Conservation (phyloP, 2,329 filamentous ascomycete genomes). For the Parascedosporium putredinis region DNA sequence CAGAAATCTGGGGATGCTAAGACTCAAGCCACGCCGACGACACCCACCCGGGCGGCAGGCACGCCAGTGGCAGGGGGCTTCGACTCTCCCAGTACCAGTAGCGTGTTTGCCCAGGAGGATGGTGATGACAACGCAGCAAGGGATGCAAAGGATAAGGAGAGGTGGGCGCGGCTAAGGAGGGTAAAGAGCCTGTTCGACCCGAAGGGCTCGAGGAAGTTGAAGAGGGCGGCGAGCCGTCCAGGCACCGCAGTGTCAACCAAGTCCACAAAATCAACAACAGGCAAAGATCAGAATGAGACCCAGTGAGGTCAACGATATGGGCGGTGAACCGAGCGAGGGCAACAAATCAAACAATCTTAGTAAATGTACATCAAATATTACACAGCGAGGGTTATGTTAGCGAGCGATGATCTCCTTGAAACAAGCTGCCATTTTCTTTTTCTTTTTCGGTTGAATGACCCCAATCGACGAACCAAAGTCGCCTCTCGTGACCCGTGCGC, state of each 20-base stretch:
- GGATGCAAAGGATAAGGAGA: slow-evolving; percentile 56
- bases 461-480: no score
- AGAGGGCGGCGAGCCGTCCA: slow-evolving; percentile 21
- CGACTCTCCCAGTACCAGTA: slow-evolving; percentile 12
- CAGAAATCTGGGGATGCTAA: background rate
- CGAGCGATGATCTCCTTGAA: background rate
- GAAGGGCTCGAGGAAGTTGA: slow-evolving; percentile 47
- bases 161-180: slow-evolving; percentile 60
- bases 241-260: slow-evolving; percentile 9
- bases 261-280: background rate
- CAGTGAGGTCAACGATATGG: background rate
- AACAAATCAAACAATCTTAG: no score
- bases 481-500: no score
- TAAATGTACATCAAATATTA: background rate
- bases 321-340: no score
- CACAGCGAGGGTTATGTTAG: no score
- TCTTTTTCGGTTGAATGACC: no score
- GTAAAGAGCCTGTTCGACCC: slow-evolving; percentile 63
- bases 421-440: no score
- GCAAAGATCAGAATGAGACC: background rate
- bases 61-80: background rate
- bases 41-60: background rate
- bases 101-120: slow-evolving; percentile 19
- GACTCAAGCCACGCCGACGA: background rate
- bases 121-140: slow-evolving; percentile 37